Conservation (phyloP, 257 asterid species). For the Primulina huaijiensis region DNA sequence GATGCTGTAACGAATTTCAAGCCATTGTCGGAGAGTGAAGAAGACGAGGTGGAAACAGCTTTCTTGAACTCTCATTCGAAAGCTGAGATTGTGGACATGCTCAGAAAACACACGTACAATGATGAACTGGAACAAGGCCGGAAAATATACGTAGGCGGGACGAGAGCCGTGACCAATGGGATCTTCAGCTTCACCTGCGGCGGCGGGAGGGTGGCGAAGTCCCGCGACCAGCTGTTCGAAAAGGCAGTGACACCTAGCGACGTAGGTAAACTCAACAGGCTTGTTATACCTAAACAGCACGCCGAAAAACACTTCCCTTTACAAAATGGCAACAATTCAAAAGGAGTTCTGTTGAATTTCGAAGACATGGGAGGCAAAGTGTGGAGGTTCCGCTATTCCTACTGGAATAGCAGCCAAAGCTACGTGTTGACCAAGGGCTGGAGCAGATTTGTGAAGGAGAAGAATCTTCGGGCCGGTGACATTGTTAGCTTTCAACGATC, state of each 20-base stretch:
- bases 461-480: slow-evolving; percentile 64
- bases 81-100: slow-evolving; percentile 83
- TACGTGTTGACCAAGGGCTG: slow-evolving; percentile 82
- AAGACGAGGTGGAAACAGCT: slow-evolving; percentile 41
- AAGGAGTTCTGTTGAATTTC: slow-evolving; percentile 60
- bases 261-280: slow-evolving; percentile 67
- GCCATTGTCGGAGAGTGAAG: slow-evolving; percentile 35
- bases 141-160: slow-evolving; percentile 32
- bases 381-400: slow-evolving; percentile 79
- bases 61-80: slow-evolving; percentile 69
- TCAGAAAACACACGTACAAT: slow-evolving; percentile 71
- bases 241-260: slow-evolving; percentile 89
- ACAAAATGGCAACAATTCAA: slow-evolving; percentile 38
- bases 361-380: slow-evolving; percentile 70
- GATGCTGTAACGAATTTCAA: slow-evolving; percentile 86
- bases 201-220: slow-evolving; percentile 20
- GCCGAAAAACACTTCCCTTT: slow-evolving; percentile 75
- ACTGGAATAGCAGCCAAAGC: slow-evolving; percentile 90
- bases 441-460: slow-evolving; percentile 89
- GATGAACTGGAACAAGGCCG: slow-evolving; percentile 79
- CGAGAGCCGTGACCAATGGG: slow-evolving; percentile 7
- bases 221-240: slow-evolving; percentile 67
- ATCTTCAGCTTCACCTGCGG: slow-evolving; percentile 14
- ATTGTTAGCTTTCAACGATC: slow-evolving; percentile 60
- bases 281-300: slow-evolving; percentile 76